phyloP scores from a whole-genome alignment of 148 eudicot species.

The Camellia japonica region DNA sequence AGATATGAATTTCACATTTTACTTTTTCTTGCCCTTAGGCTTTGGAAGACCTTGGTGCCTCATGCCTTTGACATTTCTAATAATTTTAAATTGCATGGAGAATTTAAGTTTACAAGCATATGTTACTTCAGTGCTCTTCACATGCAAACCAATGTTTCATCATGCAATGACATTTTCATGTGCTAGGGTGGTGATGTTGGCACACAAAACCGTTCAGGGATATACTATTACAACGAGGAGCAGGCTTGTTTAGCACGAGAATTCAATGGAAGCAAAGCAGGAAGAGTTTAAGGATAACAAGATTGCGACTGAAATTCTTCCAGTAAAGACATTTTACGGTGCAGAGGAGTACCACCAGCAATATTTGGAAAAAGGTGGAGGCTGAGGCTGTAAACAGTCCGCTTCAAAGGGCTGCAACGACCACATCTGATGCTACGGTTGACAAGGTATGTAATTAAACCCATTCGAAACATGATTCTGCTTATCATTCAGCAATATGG shows the following conservation, averaged over 20 bases:
- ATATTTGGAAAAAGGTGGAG: too few species aligned
- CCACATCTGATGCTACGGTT: constrained; percentile 84
- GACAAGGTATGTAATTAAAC: constrained; percentile 17
- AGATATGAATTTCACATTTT: too few species aligned
- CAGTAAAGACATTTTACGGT: too few species aligned
- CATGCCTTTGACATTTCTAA: too few species aligned
- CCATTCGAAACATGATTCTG: neutral
- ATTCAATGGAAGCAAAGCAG: constrained; percentile 70
- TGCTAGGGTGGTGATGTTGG: constrained; percentile 74
- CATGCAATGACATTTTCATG: constrained; percentile 17
- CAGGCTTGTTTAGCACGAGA: constrained; percentile 67
- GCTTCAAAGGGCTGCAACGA: constrained; percentile 85
- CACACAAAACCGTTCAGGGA: constrained; percentile 82
- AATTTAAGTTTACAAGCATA: too few species aligned
- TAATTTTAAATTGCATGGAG: too few species aligned
- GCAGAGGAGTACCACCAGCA: too few species aligned
- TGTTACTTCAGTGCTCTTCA: too few species aligned
- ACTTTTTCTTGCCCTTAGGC: too few species aligned
- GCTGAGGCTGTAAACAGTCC: constrained; percentile 54
- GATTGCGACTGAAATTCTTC: constrained; percentile 65
- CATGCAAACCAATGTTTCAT: too few species aligned
- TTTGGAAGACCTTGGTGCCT: too few species aligned
- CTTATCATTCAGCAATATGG: neutral
- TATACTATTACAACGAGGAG: constrained; percentile 73
- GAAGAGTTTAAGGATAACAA: constrained; percentile 36